A percentile compares a stretch with the other conserved stretches of the same genome.
These are phyloP conservation scores for Fulvia fulva DNA, from an alignment of 2,329 filamentous ascomycete species.

Conservation along the genomic window DNA sequence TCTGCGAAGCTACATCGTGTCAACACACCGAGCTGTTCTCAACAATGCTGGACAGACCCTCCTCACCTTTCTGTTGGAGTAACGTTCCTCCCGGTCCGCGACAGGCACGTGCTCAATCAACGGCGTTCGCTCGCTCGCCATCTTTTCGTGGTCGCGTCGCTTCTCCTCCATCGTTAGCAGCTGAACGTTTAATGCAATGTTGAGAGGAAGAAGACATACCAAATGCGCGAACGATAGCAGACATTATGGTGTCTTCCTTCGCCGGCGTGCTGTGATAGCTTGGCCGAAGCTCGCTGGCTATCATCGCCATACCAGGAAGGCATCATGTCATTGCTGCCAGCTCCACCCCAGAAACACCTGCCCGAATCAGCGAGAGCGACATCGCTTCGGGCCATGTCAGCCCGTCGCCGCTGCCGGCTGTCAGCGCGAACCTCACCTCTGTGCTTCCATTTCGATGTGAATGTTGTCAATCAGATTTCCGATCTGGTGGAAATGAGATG, in stretches of 20 bases:
- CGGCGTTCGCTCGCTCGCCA: slow-evolving; percentile 60
- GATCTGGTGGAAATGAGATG: background rate
- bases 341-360: background rate
- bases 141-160: slow-evolving; percentile 26
- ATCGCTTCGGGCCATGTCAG: background rate
- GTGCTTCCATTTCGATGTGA: background rate
- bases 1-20: slow-evolving; percentile 48
- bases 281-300: slow-evolving; percentile 18
- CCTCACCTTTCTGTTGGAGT: slow-evolving; percentile 38
- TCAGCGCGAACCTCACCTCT: background rate
- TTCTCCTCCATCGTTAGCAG: slow-evolving; percentile 19
- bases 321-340: background rate
- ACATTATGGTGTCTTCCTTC: slow-evolving; percentile 8
- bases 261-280: slow-evolving; percentile 17
- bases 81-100: slow-evolving; percentile 51
- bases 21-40: background rate
- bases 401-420: background rate
- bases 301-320: slow-evolving; percentile 15
- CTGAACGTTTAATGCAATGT: background rate
- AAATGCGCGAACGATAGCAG: background rate
- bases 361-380: background rate
- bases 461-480: background rate
- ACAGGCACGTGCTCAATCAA: slow-evolving; percentile 62
- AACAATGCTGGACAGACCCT: background rate
- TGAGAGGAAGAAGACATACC: slow-evolving; percentile 4